Conservation (phyloP, 2,329 filamentous ascomycete species). For the Ilyonectria robusta region DNA sequence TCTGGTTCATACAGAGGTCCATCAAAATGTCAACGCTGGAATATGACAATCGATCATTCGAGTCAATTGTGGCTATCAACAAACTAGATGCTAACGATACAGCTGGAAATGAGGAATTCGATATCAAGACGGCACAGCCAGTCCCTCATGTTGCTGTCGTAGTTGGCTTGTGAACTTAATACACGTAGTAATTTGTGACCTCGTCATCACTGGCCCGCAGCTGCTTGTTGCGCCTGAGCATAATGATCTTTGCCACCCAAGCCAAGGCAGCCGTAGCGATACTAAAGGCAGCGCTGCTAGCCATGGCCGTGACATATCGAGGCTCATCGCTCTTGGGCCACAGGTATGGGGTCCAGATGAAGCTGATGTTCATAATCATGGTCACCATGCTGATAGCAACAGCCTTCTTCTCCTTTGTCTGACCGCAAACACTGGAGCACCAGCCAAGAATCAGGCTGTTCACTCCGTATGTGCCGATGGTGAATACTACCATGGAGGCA, state of each 20-base stretch:
- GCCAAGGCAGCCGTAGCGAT: slow-evolving; percentile 56
- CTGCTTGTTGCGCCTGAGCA: slow-evolving; percentile 56
- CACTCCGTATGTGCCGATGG: slow-evolving; percentile 56
- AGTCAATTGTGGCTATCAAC: no score
- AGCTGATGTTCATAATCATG: slow-evolving; percentile 46
- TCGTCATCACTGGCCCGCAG: slow-evolving; percentile 45
- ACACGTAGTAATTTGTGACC: slow-evolving; percentile 50
- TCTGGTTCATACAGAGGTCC: no score
- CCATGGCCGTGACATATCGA: slow-evolving; percentile 42
- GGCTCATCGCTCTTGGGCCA: slow-evolving; percentile 45
- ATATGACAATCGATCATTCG: no score
- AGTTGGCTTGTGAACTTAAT: slow-evolving; percentile 30
- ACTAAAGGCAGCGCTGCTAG: slow-evolving; percentile 46
- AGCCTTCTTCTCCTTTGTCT: slow-evolving; percentile 65
- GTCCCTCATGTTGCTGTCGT: no score
- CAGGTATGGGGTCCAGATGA: slow-evolving; percentile 48
- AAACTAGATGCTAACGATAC: no score
- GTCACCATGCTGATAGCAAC: slow-evolving; percentile 56
- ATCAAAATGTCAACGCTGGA: no score
- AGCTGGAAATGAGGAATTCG: no score
- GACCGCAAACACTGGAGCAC: slow-evolving; percentile 58
- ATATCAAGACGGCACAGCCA: no score
- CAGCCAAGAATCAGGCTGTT: slow-evolving; percentile 64
- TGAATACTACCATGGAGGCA: slow-evolving; percentile 57
- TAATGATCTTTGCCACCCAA: slow-evolving; percentile 55